Evolutionary conservation across 768 basidiomycete genomes (phyloP), one percentile per base, ranked within the genome.

Genomic region (Suillus subaureus): DNA sequence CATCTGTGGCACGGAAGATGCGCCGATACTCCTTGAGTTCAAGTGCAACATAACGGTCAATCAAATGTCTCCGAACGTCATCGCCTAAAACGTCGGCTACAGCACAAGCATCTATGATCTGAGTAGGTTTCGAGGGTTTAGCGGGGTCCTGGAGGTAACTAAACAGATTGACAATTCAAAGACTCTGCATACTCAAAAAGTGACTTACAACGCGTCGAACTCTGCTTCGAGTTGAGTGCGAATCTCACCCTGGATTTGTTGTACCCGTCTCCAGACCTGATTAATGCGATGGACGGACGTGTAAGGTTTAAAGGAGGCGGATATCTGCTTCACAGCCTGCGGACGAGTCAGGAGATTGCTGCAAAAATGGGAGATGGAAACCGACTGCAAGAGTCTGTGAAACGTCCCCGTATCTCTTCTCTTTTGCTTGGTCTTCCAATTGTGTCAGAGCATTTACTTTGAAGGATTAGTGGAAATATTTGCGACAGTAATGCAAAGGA

Each of bases 11-110:
- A 58, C 92, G 88, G 79, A 99, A 99, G 73, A 99, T 96, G 26
- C 96, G 90, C 13, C 96, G 89, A 74, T 99, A 99, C 74, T 99
- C 97, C 74, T 94, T 94, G 31, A 99, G 83, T 70, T 97, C 94
- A 18, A 96, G 84, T 12, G 91, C 87, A 26, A 94, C 89, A 71
- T 97, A 97, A 61, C 95, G 90, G 61, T 96, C 93, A 15, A 99
- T 83, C 63, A 97, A 84, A 64, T 92, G 89, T 12, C 76, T 81
- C 74, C 92, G 90, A 65, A 94, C 89, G 66, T 99, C 97, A 6
- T 82, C 79, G 1, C 96, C 96, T 0, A 99, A 81, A 0, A 96
- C 90, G 72, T 99, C 96, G 6, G 94, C 87, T 2, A 94, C 94
- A n/a, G 85, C 78, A 72, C 96, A 97, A 0, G 94, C 96, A 64